Conservation (phyloP, 768 basidiomycete species). For the Mycena sanguinolenta region DNA sequence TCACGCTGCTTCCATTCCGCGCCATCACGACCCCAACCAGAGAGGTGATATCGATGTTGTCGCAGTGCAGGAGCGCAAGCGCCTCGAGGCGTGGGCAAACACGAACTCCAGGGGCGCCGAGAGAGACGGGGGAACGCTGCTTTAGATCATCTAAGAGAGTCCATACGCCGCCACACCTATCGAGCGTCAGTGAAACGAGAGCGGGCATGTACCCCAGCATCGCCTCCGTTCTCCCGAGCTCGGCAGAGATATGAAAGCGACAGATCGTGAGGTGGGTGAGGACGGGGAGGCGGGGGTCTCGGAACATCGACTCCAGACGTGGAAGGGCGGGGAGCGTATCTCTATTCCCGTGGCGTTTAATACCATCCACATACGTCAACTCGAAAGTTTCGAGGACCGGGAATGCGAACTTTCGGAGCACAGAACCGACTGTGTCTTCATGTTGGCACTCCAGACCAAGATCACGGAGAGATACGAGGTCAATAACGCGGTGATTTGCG, state of each 20-base stretch:
- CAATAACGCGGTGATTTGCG: slow-evolving; percentile 45
- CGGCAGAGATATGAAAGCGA: slow-evolving; percentile 56
- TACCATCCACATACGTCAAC: slow-evolving; percentile 53
- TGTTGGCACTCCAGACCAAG: slow-evolving; percentile 58
- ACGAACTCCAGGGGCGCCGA: slow-evolving; percentile 53
- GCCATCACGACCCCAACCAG: slow-evolving; percentile 54
- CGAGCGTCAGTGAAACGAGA: slow-evolving; percentile 61
- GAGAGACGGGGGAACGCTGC: slow-evolving; percentile 40
- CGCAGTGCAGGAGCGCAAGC: slow-evolving; percentile 66
- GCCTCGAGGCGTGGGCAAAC: slow-evolving; percentile 65
- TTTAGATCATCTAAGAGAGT: slow-evolving; percentile 56
- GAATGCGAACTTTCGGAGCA: slow-evolving; percentile 59
- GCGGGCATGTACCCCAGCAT: slow-evolving; percentile 67
- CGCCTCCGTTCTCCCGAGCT: slow-evolving; percentile 51
- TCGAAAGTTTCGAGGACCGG: slow-evolving; percentile 61
- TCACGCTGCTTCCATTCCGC: slow-evolving; percentile 41
- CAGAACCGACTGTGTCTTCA: slow-evolving; percentile 52
- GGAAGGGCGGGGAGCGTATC: slow-evolving; percentile 53
- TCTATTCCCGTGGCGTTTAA: slow-evolving; percentile 25
- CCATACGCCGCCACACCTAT: slow-evolving; percentile 58
- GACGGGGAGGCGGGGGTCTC: slow-evolving; percentile 65
- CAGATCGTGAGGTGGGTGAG: slow-evolving; percentile 67
- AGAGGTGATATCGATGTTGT: slow-evolving; percentile 54
- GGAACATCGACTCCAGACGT: slow-evolving; percentile 65
- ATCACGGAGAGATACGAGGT: slow-evolving; percentile 53